Percentiles rank a stretch among this genome's conserved stretches.
These are phyloP conservation scores for Penicillium arizonense DNA, from an alignment of 495 filamentous ascomycete genomes.

Conservation along the genomic window DNA sequence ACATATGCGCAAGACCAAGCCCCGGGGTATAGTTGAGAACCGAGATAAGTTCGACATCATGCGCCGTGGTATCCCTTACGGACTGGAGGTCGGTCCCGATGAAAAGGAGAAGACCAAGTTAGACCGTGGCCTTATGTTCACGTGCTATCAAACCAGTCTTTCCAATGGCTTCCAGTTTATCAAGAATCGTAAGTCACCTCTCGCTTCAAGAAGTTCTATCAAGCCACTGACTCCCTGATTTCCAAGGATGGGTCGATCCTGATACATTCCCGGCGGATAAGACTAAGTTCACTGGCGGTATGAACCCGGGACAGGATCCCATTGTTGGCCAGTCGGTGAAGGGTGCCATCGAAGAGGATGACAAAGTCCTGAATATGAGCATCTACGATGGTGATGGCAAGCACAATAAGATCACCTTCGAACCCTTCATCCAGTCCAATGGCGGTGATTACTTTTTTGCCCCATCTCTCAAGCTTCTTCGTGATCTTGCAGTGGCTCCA, in stretches of 20 bases:
- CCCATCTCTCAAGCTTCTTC: conserved; percentile 9
- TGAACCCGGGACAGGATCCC: conserved; percentile 9
- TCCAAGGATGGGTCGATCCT: conserved; percentile 9
- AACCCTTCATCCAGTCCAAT: conserved; percentile 24
- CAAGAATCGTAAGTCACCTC: conserved; percentile 4
- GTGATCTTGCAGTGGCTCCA: neutral
- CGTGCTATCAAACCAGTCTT: conserved; percentile 12
- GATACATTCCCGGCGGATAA: conserved; percentile 8
- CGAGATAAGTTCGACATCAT: conserved; percentile 27
- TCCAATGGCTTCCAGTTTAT: conserved; percentile 13
- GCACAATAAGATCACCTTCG: conserved; percentile 23
- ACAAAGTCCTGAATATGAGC: conserved; percentile 3
- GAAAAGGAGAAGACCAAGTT: conserved; percentile 10
- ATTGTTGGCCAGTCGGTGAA: conserved; percentile 8
- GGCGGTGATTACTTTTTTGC: conserved; percentile 12
- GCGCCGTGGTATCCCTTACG: conserved; percentile 43
- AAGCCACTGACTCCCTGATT: neutral
- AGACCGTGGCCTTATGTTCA: conserved; percentile 11
- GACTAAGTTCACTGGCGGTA: conserved; percentile 6
- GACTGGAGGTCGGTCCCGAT: conserved; percentile 29
- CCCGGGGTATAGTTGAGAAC: conserved; percentile 28
- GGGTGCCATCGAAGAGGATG: neutral
- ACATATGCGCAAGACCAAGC: conserved; percentile 43
- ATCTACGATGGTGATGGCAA: neutral
- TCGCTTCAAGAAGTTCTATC: neutral